These are phyloP conservation scores for Ophiocordyceps camponoti-leonardi DNA, from an alignment of 2,329 filamentous ascomycete species.

Conservation along the genomic window DNA sequence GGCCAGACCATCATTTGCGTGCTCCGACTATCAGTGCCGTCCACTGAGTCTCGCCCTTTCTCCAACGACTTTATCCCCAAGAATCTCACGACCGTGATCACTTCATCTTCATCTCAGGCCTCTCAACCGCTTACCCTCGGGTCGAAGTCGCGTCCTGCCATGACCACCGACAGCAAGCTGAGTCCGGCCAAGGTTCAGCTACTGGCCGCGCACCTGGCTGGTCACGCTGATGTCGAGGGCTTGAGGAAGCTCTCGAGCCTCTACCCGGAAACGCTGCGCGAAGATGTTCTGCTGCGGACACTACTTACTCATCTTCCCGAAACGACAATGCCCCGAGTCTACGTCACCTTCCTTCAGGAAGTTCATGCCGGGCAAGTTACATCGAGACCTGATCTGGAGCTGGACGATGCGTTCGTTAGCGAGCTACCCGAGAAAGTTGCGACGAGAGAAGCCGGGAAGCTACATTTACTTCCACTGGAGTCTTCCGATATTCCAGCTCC, in stretches of 20 bases:
- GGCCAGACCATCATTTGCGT: too few species aligned
- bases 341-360: slow-evolving; percentile 42
- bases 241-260: slow-evolving; percentile 42
- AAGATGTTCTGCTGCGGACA: slow-evolving; percentile 52
- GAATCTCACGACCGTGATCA: too few species aligned
- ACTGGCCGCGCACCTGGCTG: slow-evolving; percentile 53
- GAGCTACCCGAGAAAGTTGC: slow-evolving; percentile 46
- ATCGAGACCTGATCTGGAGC: slow-evolving; percentile 19
- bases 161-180: slow-evolving; percentile 19
- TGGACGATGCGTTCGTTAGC: slow-evolving; percentile 40
- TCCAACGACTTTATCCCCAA: too few species aligned
- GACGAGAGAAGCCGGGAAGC: slow-evolving; percentile 42
- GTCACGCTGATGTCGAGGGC: slow-evolving; percentile 44
- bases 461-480: slow-evolving; percentile 42
- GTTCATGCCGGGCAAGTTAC: slow-evolving; percentile 31
- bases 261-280: slow-evolving; percentile 39
- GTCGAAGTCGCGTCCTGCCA: too few species aligned
- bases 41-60: too few species aligned
- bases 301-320: slow-evolving; percentile 66
- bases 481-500: slow-evolving; percentile 29
- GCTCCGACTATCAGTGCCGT: too few species aligned
- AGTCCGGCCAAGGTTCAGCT: slow-evolving; percentile 54
- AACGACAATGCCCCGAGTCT: slow-evolving; percentile 42
- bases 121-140: too few species aligned
- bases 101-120: too few species aligned